Conservation (phyloP, 768 basidiomycete species). For the Nevesoporus exiguus region DNA sequence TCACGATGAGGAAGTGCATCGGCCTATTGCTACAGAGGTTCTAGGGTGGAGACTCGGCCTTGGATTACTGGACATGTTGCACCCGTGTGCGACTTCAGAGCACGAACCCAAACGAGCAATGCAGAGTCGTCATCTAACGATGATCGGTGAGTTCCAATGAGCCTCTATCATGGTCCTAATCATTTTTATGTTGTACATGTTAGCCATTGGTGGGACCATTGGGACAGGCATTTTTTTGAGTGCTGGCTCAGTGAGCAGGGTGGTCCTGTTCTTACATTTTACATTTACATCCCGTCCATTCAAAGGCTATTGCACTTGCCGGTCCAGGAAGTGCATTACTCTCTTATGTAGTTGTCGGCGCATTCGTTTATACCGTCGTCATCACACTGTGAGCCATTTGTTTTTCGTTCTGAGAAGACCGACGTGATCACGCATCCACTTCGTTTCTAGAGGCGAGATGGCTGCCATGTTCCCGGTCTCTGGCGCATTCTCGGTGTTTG, state of each 20-base stretch:
- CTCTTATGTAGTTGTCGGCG: constrained; percentile 55
- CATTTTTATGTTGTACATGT: neutral
- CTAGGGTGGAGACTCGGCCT: neutral
- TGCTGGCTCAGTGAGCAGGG: constrained; percentile 45
- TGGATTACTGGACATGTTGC: constrained; percentile 3
- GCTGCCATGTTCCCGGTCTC: constrained; percentile 59
- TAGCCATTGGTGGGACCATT: constrained; percentile 55
- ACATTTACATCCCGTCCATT: neutral
- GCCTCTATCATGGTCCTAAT: neutral
- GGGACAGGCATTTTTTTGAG: constrained; percentile 62
- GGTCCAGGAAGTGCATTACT: constrained; percentile 62
- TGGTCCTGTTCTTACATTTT: neutral
- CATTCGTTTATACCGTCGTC: constrained; percentile 60
- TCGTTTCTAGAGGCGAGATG: constrained; percentile 55
- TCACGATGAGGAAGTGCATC: constrained; percentile 2
- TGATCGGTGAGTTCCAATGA: constrained; percentile 33
- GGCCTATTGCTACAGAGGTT: neutral
- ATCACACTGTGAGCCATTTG: constrained; percentile 46
- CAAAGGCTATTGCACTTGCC: constrained; percentile 49
- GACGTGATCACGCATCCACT: neutral
- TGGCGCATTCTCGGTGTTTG: constrained; percentile 58
- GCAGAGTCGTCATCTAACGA: constrained; percentile 40
- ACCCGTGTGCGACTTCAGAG: constrained; percentile 5
- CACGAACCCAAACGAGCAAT: constrained; percentile 38
- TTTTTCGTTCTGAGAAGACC: neutral